Percentiles rank a stretch among this genome's conserved stretches.
These are phyloP conservation scores for Starmerella davenportii DNA, from an alignment of 805 yeast species.

Conservation along the genomic window DNA sequence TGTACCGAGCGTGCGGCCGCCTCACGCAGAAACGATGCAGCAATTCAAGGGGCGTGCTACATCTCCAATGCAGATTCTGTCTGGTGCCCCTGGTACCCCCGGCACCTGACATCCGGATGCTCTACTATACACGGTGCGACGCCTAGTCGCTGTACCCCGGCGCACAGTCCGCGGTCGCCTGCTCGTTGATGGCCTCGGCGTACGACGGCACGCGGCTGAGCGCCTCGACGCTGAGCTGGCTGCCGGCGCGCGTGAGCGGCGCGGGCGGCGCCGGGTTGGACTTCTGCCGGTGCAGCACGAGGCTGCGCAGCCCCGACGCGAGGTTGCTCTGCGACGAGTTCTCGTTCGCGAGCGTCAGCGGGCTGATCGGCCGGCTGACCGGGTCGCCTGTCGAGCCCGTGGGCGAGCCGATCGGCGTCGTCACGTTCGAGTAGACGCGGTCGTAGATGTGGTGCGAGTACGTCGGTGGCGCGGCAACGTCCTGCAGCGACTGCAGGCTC, in stretches of 20 bases:
- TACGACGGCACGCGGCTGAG: constrained; percentile 72
- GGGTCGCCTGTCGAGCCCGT: constrained; percentile 24
- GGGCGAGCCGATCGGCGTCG: constrained; percentile 26
- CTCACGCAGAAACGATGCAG: no score
- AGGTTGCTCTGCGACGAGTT: constrained; percentile 7
- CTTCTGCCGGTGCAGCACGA: constrained; percentile 22
- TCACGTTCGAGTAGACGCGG: constrained; percentile 50
- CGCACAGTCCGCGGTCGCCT: constrained; percentile 35
- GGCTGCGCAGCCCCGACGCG: constrained; percentile 25
- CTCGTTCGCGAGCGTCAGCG: neutral
- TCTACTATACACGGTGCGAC: neutral
- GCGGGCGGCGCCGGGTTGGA: constrained; percentile 20
- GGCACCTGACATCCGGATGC: neutral
- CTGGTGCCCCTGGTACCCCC: no score
- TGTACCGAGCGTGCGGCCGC: no score
- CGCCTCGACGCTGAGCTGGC: constrained; percentile 23
- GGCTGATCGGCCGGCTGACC: constrained; percentile 2
- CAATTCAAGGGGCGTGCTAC: no score
- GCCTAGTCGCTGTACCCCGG: constrained; percentile 39
- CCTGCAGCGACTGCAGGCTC: constrained; percentile 10
- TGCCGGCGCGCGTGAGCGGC: constrained; percentile 28
- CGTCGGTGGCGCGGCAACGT: constrained; percentile 58
- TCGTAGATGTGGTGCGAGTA: constrained; percentile 72
- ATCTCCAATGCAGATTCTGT: no score
- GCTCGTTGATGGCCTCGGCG: constrained; percentile 46